Base-by-base conservation (phyloP, 2,329 filamentous ascomycete species). In the Venturia nashicola region DNA sequence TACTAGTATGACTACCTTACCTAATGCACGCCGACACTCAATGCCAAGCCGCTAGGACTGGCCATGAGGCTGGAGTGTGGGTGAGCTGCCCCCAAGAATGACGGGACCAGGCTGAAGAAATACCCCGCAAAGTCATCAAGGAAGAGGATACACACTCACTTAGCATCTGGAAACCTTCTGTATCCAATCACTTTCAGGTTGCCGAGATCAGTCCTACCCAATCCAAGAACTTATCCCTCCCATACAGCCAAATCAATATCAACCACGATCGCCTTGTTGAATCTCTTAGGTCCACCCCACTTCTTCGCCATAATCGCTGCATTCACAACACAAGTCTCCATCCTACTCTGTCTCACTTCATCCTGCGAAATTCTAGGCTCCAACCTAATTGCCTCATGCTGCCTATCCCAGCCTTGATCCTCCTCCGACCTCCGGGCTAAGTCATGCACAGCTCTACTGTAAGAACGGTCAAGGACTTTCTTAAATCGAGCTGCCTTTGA, bases 221-320 rank as follows among this genome's bases (percentile, higher is more conserved):
- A 39, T 43, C 42, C 12, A 14, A 43, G 42, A 6, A 43, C 6
- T 11, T 36, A 36, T 63, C 69, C 69, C 61, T 74, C 71, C 78
- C 80, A 83, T 23, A 86, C 77, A 0, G 87, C 86, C 66, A 94
- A 76, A 67, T 91, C 85, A 39, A 95, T 71, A 71, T 96, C 90
- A 14, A 96, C 85, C n/a, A 95, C 86, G 68, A 95, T 87, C 23
- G 90, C 87, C 71, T 91, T 89, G 74, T 92, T 86, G 74, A 89
- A 85, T 66, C 75, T 79, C 72, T 86, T 89, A 18, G 84, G 84
- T 1, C 75, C 78, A 42, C 69, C 69, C 75, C 84, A 86, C 66
- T 82, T 86, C 27, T 80, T 85, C 54, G 84, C 85, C 79, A 88
- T 82, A 66, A 92, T 86, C 23, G 90, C 86, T 36, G 89, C 89